These are phyloP conservation scores for Chlorella vulgaris DNA, from an alignment of 139 green algal genomes.

Conservation along the genomic window DNA sequence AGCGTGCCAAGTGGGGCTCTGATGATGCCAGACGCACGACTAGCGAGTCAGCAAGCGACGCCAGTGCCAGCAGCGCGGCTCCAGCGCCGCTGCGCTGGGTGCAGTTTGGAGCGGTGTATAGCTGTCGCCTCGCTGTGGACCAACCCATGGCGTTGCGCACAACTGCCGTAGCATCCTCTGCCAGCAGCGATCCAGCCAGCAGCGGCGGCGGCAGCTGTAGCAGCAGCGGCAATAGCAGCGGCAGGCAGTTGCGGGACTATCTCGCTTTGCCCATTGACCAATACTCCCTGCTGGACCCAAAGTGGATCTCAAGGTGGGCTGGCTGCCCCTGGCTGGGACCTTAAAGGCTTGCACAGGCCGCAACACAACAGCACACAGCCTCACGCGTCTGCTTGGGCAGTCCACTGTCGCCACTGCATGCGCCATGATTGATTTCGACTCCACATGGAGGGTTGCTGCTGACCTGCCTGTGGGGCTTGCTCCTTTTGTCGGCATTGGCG, in stretches of 20 bases:
- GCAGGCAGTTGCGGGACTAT: conserved; percentile 32
- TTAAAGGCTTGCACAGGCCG: no score
- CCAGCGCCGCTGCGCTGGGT: conserved; percentile 35
- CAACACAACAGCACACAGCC: not conserved
- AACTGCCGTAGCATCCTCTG: not conserved
- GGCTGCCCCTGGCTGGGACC: not conserved
- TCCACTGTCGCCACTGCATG: no score
- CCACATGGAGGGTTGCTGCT: no score
- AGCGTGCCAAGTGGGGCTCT: conserved; percentile 8
- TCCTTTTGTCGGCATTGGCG: not conserved
- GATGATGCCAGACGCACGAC: no score
- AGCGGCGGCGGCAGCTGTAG: not conserved
- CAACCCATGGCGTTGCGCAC: not conserved
- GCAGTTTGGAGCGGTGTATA: conserved; percentile 31
- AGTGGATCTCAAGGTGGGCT: conserved; percentile 36
- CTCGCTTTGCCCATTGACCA: conserved; percentile 37
- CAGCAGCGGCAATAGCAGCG: not conserved
- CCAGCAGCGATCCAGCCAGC: not conserved
- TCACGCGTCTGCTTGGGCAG: conserved; percentile 2
- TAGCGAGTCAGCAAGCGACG: no score
- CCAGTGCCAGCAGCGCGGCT: not conserved
- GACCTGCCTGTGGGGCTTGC: no score
- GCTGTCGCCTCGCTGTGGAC: not conserved
- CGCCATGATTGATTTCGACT: no score
- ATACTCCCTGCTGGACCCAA: conserved; percentile 49